Conservation (phyloP, 2,329 filamentous ascomycete species). For the Periconia digitata region DNA sequence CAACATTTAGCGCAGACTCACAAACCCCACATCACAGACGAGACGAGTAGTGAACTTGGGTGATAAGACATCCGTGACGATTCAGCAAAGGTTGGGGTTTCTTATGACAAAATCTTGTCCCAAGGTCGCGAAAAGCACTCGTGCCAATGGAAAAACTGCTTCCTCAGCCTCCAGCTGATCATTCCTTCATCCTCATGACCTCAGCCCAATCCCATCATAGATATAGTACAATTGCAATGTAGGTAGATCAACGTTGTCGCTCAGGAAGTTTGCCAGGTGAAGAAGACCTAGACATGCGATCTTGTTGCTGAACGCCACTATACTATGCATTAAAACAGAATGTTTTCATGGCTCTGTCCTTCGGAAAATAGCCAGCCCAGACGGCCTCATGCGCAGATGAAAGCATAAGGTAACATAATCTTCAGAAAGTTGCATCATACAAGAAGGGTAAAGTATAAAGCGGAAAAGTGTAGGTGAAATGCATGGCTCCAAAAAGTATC, state of each 20-base stretch:
- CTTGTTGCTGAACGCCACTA: neutral
- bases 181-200: neutral
- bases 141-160: too few relatives aligned
- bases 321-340: conserved; percentile 9
- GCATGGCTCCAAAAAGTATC: neutral
- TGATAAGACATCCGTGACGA: too few relatives aligned
- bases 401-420: neutral
- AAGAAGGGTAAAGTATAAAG: conserved; percentile 12
- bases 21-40: too few relatives aligned
- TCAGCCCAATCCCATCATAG: neutral
- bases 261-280: neutral
- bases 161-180: neutral
- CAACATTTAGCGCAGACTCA: neutral
- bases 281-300: neutral
- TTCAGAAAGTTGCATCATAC: conserved; percentile 9
- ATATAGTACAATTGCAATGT: conserved; percentile 12
- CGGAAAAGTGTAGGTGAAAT: neutral
- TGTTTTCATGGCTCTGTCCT: neutral
- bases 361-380: neutral
- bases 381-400: neutral
- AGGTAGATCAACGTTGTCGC: neutral
- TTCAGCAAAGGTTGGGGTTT: too few relatives aligned
- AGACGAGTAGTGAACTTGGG: too few relatives aligned
- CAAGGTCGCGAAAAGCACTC: neutral
- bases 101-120: neutral